phyloP scores from a whole-genome alignment of 495 filamentous ascomycete species.

The Choiromyces venosus region DNA sequence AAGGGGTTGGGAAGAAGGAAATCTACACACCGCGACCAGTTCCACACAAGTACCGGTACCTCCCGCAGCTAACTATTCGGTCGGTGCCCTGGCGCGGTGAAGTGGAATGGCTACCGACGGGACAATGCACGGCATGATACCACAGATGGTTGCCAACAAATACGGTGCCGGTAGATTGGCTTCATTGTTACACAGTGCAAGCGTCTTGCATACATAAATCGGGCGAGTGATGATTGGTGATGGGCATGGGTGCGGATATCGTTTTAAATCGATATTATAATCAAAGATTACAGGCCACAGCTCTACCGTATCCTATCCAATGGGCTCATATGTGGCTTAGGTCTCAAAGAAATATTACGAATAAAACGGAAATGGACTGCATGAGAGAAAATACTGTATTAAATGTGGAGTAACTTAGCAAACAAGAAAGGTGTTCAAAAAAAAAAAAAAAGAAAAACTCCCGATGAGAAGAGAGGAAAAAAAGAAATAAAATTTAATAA shows the following conservation, averaged over 20 bases:
- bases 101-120: not conserved
- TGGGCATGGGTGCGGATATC: not conserved
- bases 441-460: not conserved
- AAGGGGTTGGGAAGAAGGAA: not conserved
- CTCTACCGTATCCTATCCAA: not conserved
- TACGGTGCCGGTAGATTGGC: too few relatives aligned
- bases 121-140: not conserved
- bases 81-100: not conserved
- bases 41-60: not conserved
- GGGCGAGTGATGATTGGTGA: not conserved
- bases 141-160: not conserved
- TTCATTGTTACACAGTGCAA: not conserved
- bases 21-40: not conserved
- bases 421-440: not conserved
- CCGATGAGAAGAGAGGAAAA: not conserved
- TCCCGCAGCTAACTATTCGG: not conserved
- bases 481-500: not conserved
- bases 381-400: not conserved
- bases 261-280: not conserved
- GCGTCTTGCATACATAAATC: not conserved
- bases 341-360: not conserved
- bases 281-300: not conserved
- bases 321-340: not conserved
- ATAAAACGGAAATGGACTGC: not conserved
- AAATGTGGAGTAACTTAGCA: not conserved